These are phyloP conservation scores for Monosporozyma aerobia DNA, from an alignment of 805 yeast species.

Conservation along the genomic window DNA sequence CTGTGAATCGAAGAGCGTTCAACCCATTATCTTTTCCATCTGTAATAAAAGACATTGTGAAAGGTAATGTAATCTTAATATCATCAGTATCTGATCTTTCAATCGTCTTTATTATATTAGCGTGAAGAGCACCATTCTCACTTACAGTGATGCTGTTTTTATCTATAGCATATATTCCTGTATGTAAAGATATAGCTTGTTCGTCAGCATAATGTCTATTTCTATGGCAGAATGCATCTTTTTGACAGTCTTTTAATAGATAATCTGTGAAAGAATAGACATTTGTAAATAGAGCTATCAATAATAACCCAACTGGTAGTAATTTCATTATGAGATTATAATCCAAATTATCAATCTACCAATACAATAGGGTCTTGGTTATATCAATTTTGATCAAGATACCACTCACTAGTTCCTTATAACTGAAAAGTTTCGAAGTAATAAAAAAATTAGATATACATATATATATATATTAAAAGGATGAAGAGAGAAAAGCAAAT, in stretches of 20 bases:
- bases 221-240: constrained; percentile 77
- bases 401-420: neutral
- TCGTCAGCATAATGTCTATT: constrained; percentile 46
- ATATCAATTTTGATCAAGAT: too few relatives aligned
- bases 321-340: neutral
- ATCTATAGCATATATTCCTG: neutral
- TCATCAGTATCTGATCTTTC: constrained; percentile 27
- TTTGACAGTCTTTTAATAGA: constrained; percentile 66
- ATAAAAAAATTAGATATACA: neutral
- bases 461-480: too few relatives aligned
- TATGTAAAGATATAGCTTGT: neutral
- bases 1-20: constrained; percentile 49
- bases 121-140: constrained; percentile 19
- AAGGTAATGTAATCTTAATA: constrained; percentile 40
- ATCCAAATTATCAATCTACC: neutral
- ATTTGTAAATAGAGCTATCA: neutral
- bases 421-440: neutral
- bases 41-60: constrained; percentile 43
- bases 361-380: neutral
- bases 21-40: constrained; percentile 25
- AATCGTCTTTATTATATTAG: constrained; percentile 39
- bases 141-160: neutral
- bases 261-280: constrained; percentile 46
- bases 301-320: neutral
- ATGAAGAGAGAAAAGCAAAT: too few relatives aligned